phyloP scores from a whole-genome alignment of 176 grass and related monocot genomes.

The Puya raimondii region DNA sequence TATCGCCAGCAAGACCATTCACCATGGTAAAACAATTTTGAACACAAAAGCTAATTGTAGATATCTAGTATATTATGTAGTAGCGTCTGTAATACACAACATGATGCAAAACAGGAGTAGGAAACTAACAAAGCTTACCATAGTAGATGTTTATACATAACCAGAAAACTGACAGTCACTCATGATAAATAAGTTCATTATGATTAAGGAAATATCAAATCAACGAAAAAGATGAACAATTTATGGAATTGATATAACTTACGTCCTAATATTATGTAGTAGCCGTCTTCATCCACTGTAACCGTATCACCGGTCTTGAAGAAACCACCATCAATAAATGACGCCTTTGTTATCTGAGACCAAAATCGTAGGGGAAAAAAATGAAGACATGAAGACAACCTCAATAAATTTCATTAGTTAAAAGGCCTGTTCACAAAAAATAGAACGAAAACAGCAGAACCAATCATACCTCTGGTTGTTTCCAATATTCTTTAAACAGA shows the following conservation, averaged over 20 bases:
- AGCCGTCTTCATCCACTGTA: conserved; percentile 72
- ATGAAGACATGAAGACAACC: not conserved
- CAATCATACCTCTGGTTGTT: conserved; percentile 50
- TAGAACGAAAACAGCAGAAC: conserved; percentile 10
- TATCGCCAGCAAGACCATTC: no score
- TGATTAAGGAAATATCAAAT: conserved; percentile 20
- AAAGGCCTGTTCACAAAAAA: not conserved
- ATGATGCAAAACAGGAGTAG: no score
- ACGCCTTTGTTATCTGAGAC: conserved; percentile 66
- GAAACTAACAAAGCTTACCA: not conserved
- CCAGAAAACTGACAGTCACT: not conserved
- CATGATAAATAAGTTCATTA: conserved; percentile 1
- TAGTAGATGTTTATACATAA: not conserved
- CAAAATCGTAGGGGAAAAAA: conserved; percentile 16
- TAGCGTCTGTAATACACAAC: no score
- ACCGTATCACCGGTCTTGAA: conserved; percentile 97
- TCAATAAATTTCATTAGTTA: not conserved
- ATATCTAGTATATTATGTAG: no score
- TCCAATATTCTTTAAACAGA: conserved; percentile 95
- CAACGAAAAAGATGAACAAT: not conserved
- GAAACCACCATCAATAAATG: conserved; percentile 73
- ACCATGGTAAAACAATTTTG: no score
- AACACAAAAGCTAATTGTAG: no score
- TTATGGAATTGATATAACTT: conserved; percentile 27
- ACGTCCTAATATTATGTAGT: conserved; percentile 88